Conservation (phyloP, 495 filamentous ascomycete species). For the Cladorrhinum samala region DNA sequence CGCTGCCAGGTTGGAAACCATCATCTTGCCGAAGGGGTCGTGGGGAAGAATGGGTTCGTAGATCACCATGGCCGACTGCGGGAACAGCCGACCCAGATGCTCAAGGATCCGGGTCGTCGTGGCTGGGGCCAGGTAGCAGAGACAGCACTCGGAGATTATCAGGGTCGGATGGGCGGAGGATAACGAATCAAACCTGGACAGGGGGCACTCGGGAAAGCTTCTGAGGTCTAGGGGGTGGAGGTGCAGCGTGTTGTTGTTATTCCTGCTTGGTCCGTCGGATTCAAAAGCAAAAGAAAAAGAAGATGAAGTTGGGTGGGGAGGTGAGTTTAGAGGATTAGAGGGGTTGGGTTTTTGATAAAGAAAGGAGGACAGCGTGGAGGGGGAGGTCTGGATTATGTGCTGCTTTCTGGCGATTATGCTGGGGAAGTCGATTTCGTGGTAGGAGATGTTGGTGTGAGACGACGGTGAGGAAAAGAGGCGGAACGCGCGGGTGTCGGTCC, state of each 20-base stretch:
- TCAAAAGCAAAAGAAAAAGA: too few relatives aligned
- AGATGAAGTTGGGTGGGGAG: too few relatives aligned
- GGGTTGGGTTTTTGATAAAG: constrained; percentile 7
- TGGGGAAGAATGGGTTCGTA: constrained; percentile 85
- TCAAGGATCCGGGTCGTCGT: constrained; percentile 58
- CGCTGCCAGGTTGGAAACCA: constrained; percentile 86
- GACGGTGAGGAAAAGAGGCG: constrained; percentile 48
- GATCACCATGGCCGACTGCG: constrained; percentile 59
- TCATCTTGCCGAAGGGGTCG: constrained; percentile 81
- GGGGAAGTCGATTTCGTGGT: constrained; percentile 92
- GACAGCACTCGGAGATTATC: constrained; percentile 86
- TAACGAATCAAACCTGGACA: too few relatives aligned
- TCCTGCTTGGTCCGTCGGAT: too few relatives aligned
- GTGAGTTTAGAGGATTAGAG: constrained; percentile 47
- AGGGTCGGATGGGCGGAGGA: constrained; percentile 67
- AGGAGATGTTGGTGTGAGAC: constrained; percentile 47
- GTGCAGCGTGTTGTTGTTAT: constrained; percentile 58
- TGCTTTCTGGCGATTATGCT: constrained; percentile 61
- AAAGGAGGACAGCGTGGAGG: constrained; percentile 21
- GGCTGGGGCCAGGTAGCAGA: constrained; percentile 70
- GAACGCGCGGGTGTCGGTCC: constrained; percentile 84
- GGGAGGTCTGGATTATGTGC: constrained; percentile 25
- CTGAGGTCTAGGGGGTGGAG: constrained; percentile 82
- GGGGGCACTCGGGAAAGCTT: constrained; percentile 34
- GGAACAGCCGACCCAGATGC: constrained; percentile 55